Conservation (phyloP, 2,329 filamentous ascomycete genomes). For the Sporothrix luriei region DNA sequence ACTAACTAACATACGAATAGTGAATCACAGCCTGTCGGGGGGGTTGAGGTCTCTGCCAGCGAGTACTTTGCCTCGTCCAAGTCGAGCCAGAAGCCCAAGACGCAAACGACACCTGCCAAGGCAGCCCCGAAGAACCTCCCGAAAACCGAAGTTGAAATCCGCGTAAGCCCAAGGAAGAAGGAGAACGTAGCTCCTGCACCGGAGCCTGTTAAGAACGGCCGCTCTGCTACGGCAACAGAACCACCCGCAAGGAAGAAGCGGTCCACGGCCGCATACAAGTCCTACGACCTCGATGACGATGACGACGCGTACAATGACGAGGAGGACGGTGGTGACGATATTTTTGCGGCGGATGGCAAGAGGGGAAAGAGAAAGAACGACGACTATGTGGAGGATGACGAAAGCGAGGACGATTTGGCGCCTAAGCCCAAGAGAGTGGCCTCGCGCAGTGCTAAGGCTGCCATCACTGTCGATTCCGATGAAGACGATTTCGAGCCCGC, state of each 20-base stretch:
- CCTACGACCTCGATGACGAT: conserved; percentile 52
- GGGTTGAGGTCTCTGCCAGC: conserved; percentile 57
- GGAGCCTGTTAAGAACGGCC: conserved; percentile 36
- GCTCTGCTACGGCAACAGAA: conserved; percentile 36
- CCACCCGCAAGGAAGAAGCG: conserved; percentile 48
- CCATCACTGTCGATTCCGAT: conserved; percentile 43
- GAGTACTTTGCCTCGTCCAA: conserved; percentile 60
- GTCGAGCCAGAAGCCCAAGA: conserved; percentile 46
- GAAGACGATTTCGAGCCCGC: conserved; percentile 41
- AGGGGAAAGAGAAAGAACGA: conserved; percentile 69
- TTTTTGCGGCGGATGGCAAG: conserved; percentile 74
- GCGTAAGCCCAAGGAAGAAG: conserved; percentile 58
- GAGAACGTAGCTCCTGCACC: conserved; percentile 38
- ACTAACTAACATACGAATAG: conserved; percentile 29
- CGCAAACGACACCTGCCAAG: conserved; percentile 49
- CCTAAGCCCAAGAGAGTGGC: conserved; percentile 63
- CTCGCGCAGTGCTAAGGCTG: conserved; percentile 47
- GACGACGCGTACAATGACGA: conserved; percentile 65
- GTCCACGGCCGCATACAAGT: conserved; percentile 47
- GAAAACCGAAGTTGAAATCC: conserved; percentile 51
- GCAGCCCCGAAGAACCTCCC: conserved; percentile 44
- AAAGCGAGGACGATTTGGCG: conserved; percentile 67
- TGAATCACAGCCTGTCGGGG: conserved; percentile 50
- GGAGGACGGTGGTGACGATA: conserved; percentile 75
- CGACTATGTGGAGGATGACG: conserved; percentile 67